Evolutionary conservation across 176 grass and related monocot genomes (phyloP).

Genomic region (Rhynchospora pubera): DNA sequence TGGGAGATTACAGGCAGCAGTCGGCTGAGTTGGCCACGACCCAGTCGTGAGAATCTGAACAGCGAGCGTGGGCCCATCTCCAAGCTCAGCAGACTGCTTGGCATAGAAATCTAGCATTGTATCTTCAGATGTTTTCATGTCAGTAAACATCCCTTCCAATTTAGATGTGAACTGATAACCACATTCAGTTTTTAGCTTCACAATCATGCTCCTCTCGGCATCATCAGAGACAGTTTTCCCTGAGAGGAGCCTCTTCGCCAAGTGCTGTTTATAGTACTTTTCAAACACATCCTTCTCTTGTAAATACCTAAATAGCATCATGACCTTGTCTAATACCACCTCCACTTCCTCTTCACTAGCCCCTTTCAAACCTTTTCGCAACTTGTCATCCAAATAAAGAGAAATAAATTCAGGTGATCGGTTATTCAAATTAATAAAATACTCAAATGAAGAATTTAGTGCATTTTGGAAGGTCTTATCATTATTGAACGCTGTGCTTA

Average conservation of each 20-base stretch:
- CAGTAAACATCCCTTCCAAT: slow-evolving; percentile 97
- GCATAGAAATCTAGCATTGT: slow-evolving; percentile 90
- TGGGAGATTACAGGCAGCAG: slow-evolving; percentile 69
- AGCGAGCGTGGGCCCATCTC: slow-evolving; percentile 70
- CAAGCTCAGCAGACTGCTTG: slow-evolving; percentile 55
- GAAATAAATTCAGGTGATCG: slow-evolving; percentile 97
- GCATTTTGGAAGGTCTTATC: slow-evolving; percentile 97
- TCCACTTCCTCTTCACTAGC: slow-evolving; percentile 92
- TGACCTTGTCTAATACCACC: slow-evolving; percentile 83
- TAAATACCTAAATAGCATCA: slow-evolving; percentile 96
- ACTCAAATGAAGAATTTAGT: slow-evolving; percentile 91
- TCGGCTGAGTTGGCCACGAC: slow-evolving; percentile 91
- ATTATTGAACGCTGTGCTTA: slow-evolving; percentile 83
- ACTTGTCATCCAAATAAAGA: slow-evolving; percentile 86
- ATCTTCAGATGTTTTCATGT: slow-evolving; percentile 98
- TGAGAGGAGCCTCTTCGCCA: slow-evolving; percentile 76
- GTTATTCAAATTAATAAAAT: slow-evolving; percentile 94
- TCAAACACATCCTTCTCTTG: slow-evolving; percentile 99
- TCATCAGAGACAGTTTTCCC: slow-evolving; percentile 91
- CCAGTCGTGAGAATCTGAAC: slow-evolving; percentile 95
- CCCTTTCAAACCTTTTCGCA: slow-evolving; percentile 85
- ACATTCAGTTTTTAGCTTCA: slow-evolving; percentile 96
- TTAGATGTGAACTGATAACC: slow-evolving; percentile 98
- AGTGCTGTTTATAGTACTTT: slow-evolving; percentile 95
- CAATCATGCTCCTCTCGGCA: slow-evolving; percentile 98